Conservation (phyloP, 2,329 filamentous ascomycete species). For the Ophiostoma populinum region DNA sequence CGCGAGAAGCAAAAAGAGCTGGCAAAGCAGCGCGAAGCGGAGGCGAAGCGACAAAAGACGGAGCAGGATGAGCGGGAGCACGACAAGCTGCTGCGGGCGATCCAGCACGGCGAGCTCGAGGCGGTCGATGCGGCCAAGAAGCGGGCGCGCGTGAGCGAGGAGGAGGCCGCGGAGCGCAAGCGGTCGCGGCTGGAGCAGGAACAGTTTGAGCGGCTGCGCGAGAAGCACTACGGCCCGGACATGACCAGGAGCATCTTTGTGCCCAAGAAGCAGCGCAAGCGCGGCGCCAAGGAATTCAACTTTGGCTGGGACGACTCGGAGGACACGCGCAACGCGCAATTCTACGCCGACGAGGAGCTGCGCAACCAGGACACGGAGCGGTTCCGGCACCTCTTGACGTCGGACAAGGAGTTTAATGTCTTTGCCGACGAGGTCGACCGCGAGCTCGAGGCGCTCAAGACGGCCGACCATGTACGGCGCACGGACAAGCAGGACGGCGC, state of each 20-base stretch:
- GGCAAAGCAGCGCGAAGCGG: conserved; percentile 40
- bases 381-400: conserved; percentile 7
- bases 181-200: conserved; percentile 36
- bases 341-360: conserved; percentile 8
- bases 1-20: conserved; percentile 61
- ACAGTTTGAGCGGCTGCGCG: conserved; percentile 57
- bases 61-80: conserved; percentile 11
- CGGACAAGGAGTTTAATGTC: conserved; percentile 9
- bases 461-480: conserved; percentile 24
- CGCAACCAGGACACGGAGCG: conserved; percentile 59
- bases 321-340: conserved; percentile 48
- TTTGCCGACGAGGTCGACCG: conserved; percentile 8
- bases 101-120: conserved; percentile 10
- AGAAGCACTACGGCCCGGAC: conserved; percentile 83
- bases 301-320: conserved; percentile 96
- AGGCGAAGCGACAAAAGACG: conserved; percentile 17
- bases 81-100: conserved; percentile 11
- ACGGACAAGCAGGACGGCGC: conserved; percentile 60
- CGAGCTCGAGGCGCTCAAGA: conserved; percentile 10
- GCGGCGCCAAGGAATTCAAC: conserved; percentile 93
- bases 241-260: conserved; percentile 73
- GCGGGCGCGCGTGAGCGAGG: conserved; percentile 10
- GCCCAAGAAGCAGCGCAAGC: conserved; percentile 84
- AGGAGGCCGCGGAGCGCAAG: conserved; percentile 11
- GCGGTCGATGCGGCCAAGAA: conserved; percentile 13